These are phyloP conservation scores for Fusarium sterilihyphosum DNA, from an alignment of 2,329 filamentous ascomycete species.

Conservation along the genomic window DNA sequence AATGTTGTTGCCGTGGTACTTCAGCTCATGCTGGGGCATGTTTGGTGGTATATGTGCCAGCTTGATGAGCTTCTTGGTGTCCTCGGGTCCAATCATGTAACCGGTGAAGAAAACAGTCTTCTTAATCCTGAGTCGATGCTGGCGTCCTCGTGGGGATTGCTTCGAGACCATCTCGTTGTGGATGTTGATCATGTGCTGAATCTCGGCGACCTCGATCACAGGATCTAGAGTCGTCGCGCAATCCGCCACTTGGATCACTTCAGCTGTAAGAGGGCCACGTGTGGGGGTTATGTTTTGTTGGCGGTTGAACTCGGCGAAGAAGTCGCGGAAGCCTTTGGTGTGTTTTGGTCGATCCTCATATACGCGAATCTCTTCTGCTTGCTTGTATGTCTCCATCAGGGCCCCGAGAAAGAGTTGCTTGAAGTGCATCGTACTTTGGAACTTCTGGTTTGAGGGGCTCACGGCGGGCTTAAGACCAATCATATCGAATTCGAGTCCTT, in stretches of 20 bases:
- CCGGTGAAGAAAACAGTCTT: constrained; percentile 92
- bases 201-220: constrained; percentile 79
- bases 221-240: constrained; percentile 78
- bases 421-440: constrained; percentile 87
- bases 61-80: constrained; percentile 76
- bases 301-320: constrained; percentile 81
- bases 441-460: constrained; percentile 81
- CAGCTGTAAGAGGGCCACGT: constrained; percentile 74
- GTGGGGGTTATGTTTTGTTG: constrained; percentile 59
- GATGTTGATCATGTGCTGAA: constrained; percentile 88
- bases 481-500: constrained; percentile 86
- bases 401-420: constrained; percentile 87
- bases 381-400: constrained; percentile 85
- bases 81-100: constrained; percentile 80
- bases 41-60: constrained; percentile 73
- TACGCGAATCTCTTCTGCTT: constrained; percentile 83
- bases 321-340: constrained; percentile 85
- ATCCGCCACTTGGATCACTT: constrained; percentile 89
- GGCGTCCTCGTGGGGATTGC: constrained; percentile 49
- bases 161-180: constrained; percentile 72
- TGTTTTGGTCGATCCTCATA: constrained; percentile 75
- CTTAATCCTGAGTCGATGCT: constrained; percentile 73
- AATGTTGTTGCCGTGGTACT: constrained; percentile 87
- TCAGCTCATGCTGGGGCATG: constrained; percentile 75
- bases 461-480: constrained; percentile 86